A percentile compares a stretch with the other conserved stretches of the same genome.
phyloP scores from a whole-genome alignment of 2,329 filamentous ascomycete genomes.

The Hymenoscyphus albidus region DNA sequence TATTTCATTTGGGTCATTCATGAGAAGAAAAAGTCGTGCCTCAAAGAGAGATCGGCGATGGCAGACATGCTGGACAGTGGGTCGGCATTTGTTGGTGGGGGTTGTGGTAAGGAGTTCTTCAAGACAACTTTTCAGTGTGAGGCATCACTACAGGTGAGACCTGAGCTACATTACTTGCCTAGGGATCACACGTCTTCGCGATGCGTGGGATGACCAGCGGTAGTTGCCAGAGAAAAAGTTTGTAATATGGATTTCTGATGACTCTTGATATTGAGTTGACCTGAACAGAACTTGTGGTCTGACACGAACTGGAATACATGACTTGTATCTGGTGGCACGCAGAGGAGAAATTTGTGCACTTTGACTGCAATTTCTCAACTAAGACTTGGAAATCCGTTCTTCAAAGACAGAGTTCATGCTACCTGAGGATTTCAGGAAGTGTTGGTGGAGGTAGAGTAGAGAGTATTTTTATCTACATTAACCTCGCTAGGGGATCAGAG shows the following conservation, averaged over 20 bases:
- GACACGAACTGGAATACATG: not conserved
- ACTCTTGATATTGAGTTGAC: not conserved
- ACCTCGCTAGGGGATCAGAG: too few relatives aligned
- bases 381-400: too few relatives aligned
- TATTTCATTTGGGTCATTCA: not conserved
- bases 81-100: not conserved
- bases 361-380: too few relatives aligned
- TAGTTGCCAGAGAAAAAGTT: not conserved
- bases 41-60: not conserved
- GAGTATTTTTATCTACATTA: too few relatives aligned
- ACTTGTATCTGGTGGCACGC: not conserved
- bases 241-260: not conserved
- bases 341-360: too few relatives aligned
- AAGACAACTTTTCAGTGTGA: not conserved
- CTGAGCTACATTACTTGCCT: not conserved
- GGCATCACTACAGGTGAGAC: conserved; percentile 1
- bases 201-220: not conserved
- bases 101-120: not conserved
- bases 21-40: not conserved
- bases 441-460: too few relatives aligned
- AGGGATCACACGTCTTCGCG: not conserved
- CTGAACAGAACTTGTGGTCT: not conserved
- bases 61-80: not conserved
- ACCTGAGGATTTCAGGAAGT: too few relatives aligned
- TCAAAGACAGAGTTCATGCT: too few relatives aligned